Evolutionary conservation across 176 grass and related monocot species (phyloP).

Genomic region (Ananas comosus): DNA sequence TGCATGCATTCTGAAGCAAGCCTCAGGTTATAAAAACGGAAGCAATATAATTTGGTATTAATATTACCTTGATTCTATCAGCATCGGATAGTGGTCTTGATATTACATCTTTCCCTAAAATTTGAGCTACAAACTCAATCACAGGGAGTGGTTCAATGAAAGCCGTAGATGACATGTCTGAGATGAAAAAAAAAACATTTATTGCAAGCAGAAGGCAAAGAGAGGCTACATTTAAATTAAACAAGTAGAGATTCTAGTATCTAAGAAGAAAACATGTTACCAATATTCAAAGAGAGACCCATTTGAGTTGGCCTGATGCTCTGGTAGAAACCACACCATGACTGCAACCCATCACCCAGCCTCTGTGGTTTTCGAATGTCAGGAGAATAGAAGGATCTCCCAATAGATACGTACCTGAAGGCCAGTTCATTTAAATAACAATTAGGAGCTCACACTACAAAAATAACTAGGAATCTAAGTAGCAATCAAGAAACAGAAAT

Average conservation of each 20-base stretch:
- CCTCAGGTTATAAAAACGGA: not conserved
- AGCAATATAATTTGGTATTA: not conserved
- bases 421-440: not conserved
- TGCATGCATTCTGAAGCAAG: not conserved
- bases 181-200: conserved; percentile 18
- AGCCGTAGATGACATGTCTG: conserved; percentile 88
- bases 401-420: conserved; percentile 60
- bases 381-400: conserved; percentile 90
- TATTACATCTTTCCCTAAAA: conserved; percentile 79
- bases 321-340: conserved; percentile 93
- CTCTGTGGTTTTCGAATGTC: conserved; percentile 82
- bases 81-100: conserved; percentile 84
- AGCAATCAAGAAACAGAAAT: conserved; percentile 4
- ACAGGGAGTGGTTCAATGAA: conserved; percentile 88
- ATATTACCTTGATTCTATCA: conserved; percentile 72
- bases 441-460: not conserved
- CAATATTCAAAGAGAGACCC: conserved; percentile 88
- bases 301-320: conserved; percentile 89
- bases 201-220: not conserved
- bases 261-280: conserved; percentile 22
- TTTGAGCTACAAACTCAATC: conserved; percentile 83
- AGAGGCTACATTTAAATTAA: not conserved
- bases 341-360: conserved; percentile 77
- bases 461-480: not conserved
- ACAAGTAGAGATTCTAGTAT: not conserved